A percentile compares a stretch with the other conserved stretches of the same genome.
phyloP scores from a whole-genome alignment of 1,139 yeast genomes.

The Suhomyces panamericanus region DNA sequence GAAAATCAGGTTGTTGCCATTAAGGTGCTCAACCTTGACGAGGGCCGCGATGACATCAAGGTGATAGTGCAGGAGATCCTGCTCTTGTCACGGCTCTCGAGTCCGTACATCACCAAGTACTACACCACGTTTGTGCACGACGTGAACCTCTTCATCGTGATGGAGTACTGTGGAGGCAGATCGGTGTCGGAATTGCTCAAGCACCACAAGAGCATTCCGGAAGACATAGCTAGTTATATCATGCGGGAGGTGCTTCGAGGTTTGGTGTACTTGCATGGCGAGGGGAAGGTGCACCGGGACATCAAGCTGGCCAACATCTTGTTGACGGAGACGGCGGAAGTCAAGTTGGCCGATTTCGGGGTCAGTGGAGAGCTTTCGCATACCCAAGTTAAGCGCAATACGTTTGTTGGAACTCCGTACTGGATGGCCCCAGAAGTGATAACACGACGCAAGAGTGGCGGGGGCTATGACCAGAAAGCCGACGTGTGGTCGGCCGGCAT shows the following conservation, averaged over 20 bases:
- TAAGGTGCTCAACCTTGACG: slow-evolving; percentile 75
- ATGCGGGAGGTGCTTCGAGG: slow-evolving; percentile 63
- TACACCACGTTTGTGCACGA: slow-evolving; percentile 62
- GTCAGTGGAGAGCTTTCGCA: slow-evolving; percentile 78
- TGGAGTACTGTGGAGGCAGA: slow-evolving; percentile 94
- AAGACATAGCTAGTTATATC: slow-evolving; percentile 58
- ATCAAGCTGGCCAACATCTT: slow-evolving; percentile 82
- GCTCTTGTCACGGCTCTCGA: slow-evolving; percentile 62
- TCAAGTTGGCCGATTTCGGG: slow-evolving; percentile 84
- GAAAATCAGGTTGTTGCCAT: slow-evolving; percentile 61
- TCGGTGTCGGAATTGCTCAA: slow-evolving; percentile 70
- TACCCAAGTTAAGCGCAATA: slow-evolving; percentile 57
- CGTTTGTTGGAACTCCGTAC: slow-evolving; percentile 87
- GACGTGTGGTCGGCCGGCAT: slow-evolving; percentile 91
- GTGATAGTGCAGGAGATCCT: slow-evolving; percentile 73
- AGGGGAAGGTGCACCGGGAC: slow-evolving; percentile 78
- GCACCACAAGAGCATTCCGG: slow-evolving; percentile 47
- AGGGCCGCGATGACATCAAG: slow-evolving; percentile 69
- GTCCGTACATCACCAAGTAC: slow-evolving; percentile 66
- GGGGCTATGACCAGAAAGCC: slow-evolving; percentile 77
- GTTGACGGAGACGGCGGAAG: slow-evolving; percentile 58
- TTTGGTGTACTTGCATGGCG: slow-evolving; percentile 67
- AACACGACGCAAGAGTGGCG: slow-evolving; percentile 53
- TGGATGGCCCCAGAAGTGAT: slow-evolving; percentile 96
- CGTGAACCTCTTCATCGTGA: slow-evolving; percentile 77